Percentiles rank a stretch among this genome's conserved stretches.
Evolutionary conservation across 1,284 basidiomycete genomes (phyloP).

Genomic region (Heterobasidion parviporum): DNA sequence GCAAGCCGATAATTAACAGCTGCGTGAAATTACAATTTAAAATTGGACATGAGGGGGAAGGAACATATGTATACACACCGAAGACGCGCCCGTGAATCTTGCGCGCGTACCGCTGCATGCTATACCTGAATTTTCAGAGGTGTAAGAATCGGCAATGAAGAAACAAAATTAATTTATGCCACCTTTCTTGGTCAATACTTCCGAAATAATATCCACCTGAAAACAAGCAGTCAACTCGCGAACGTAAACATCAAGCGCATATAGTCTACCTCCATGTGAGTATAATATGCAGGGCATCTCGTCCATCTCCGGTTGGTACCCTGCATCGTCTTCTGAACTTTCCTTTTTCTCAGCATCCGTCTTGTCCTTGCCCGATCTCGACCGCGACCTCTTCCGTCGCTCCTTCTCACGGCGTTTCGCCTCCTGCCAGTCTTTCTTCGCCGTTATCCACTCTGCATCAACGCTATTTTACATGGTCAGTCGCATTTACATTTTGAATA

Average conservation of each 20-base stretch:
- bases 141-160: constrained; percentile 11
- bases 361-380: constrained; percentile 19
- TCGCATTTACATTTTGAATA: background rate
- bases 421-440: constrained; percentile 64
- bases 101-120: constrained; percentile 79
- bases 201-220: constrained; percentile 78
- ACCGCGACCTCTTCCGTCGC: constrained; percentile 1
- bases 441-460: constrained; percentile 86
- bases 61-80: no score
- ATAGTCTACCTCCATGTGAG: constrained; percentile 62
- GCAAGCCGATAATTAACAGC: constrained; percentile 88
- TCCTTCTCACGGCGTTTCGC: constrained; percentile 47
- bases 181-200: constrained; percentile 73
- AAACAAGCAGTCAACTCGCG: background rate
- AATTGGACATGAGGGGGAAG: no score
- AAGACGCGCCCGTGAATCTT: constrained; percentile 88
- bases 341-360: constrained; percentile 10
- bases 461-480: constrained; percentile 35
- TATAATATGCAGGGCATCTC: constrained; percentile 82
- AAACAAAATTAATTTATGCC: constrained; percentile 5
- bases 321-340: constrained; percentile 15
- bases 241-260: background rate
- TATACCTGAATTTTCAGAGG: constrained; percentile 41
- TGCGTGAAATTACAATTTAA: no score
- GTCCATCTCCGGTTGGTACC: constrained; percentile 70